phyloP scores from a whole-genome alignment of 1,284 basidiomycete genomes.

The Chiua sp. region DNA sequence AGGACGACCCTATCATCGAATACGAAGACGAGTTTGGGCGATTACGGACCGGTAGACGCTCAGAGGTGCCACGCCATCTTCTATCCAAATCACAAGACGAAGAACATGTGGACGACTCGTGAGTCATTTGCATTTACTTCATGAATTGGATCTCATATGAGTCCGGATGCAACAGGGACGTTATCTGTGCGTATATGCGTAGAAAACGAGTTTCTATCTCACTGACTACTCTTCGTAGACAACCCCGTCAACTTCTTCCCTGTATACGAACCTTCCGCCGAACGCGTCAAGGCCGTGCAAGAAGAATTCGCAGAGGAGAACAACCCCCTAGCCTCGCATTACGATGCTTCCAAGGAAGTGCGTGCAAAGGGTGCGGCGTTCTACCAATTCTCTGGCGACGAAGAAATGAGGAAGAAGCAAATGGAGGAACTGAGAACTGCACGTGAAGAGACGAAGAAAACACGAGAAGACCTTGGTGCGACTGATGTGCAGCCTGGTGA shows the following conservation, averaged over 20 bases:
- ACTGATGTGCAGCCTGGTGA: slow-evolving; percentile 65
- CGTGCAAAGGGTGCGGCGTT: slow-evolving; percentile 90
- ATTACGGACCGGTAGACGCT: slow-evolving; percentile 66
- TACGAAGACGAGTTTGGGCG: slow-evolving; percentile 90
- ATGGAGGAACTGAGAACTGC: slow-evolving; percentile 78
- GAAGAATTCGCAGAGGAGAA: slow-evolving; percentile 76
- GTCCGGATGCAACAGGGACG: slow-evolving; percentile 49
- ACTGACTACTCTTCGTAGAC: slow-evolving; percentile 46
- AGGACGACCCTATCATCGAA: slow-evolving; percentile 82
- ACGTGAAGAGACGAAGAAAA: slow-evolving; percentile 74
- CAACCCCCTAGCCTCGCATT: slow-evolving; percentile 78
- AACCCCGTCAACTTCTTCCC: slow-evolving; percentile 85
- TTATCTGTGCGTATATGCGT: slow-evolving; percentile 55
- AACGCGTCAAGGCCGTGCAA: slow-evolving; percentile 78
- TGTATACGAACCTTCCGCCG: slow-evolving; percentile 83
- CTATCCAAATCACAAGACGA: slow-evolving; percentile 44
- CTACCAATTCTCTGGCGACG: slow-evolving; percentile 88
- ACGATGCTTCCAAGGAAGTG: slow-evolving; percentile 82
- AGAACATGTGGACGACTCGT: slow-evolving; percentile 56
- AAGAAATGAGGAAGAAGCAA: slow-evolving; percentile 73
- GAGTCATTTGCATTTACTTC: slow-evolving; percentile 32
- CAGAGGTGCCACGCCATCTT: slow-evolving; percentile 77
- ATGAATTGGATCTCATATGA: slow-evolving; percentile 13
- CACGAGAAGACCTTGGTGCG: slow-evolving; percentile 63
- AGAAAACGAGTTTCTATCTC: background rate